Evolutionary conservation across 768 basidiomycete species (phyloP).

Genomic region (Macrolepiota dolichaula): DNA sequence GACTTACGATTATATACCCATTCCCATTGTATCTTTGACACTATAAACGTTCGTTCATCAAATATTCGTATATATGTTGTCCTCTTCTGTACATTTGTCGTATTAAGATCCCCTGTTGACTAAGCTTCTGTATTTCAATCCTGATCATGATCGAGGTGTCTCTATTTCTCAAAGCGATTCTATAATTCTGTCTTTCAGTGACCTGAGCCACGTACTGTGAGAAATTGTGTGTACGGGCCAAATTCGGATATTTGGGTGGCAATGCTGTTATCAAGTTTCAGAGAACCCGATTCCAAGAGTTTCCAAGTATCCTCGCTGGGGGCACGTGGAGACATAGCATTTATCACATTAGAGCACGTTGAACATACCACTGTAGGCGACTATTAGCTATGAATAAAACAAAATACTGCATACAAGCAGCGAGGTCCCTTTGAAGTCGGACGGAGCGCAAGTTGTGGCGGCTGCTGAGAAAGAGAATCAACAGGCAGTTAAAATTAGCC

Average conservation of each 20-base stretch:
- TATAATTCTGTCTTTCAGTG: neutral
- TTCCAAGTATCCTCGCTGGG: slow-evolving; percentile 8
- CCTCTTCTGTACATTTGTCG: no score
- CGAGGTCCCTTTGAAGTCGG: neutral
- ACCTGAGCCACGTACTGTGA: neutral
- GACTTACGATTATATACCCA: neutral
- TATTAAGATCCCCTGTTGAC: no score
- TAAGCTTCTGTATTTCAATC: no score
- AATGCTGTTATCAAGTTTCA: neutral
- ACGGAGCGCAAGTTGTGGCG: neutral
- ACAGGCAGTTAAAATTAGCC: neutral
- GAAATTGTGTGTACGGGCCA: neutral
- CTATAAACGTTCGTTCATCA: no score
- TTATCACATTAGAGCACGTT: neutral
- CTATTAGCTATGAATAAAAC: neutral
- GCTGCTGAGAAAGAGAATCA: neutral
- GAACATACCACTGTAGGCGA: neutral
- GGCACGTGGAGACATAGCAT: slow-evolving; percentile 10
- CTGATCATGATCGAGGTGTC: no score
- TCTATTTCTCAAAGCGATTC: neutral
- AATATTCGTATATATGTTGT: no score
- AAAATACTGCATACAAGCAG: neutral
- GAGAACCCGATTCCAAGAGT: neutral
- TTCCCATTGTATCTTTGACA: no score
- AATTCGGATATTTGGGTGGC: neutral